phyloP scores from a whole-genome alignment of 352 stramenopile species.

The Peronospora belbahrii region DNA sequence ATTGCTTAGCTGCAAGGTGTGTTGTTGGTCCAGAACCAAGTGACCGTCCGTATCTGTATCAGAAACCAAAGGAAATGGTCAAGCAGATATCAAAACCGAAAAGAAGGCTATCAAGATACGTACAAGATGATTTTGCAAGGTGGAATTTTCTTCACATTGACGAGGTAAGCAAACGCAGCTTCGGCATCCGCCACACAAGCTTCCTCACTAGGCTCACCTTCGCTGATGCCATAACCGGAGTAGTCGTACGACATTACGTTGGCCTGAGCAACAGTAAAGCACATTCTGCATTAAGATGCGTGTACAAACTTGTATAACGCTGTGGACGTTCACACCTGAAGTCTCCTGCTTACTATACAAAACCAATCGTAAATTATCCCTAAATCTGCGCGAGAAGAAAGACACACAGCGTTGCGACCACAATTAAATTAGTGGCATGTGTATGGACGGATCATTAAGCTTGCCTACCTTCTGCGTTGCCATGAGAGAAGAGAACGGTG shows the following conservation, averaged over 20 bases:
- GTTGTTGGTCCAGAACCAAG: constrained; percentile 92
- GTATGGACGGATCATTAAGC: neutral
- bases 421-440: neutral
- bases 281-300: neutral
- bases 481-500: constrained; percentile 95
- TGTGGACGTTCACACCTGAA: constrained; percentile 42
- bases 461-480: constrained; percentile 90
- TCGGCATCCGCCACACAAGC: constrained; percentile 94
- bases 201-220: constrained; percentile 88
- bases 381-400: constrained; percentile 61
- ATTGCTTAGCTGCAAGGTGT: constrained; percentile 93
- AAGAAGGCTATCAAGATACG: constrained; percentile 11
- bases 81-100: neutral
- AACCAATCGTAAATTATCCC: constrained; percentile 98
- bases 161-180: constrained; percentile 93
- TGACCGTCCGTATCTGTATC: constrained; percentile 80
- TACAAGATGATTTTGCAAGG: constrained; percentile 94
- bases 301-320: neutral
- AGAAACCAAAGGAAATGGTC: neutral
- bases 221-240: constrained; percentile 95
- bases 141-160: constrained; percentile 87
- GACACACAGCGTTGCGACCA: neutral
- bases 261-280: constrained; percentile 25
- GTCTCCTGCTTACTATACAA: constrained; percentile 80
- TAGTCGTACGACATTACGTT: constrained; percentile 94